Percentiles rank a stretch among this genome's conserved stretches.
Conservation (phyloP, 306 rosid species). For the peach (Prunus persica) region DNA sequence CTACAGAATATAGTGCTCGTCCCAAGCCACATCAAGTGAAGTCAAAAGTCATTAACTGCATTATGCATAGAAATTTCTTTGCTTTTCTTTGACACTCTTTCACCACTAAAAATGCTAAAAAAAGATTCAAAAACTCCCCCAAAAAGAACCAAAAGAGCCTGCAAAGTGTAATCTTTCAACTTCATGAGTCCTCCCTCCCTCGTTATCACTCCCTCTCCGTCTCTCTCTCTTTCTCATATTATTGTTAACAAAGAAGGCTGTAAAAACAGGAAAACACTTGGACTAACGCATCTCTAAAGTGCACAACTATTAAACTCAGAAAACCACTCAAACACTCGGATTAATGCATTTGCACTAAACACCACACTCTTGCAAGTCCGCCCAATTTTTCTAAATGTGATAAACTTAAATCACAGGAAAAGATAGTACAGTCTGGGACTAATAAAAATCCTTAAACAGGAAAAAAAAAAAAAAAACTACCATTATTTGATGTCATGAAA, state of each 20-base stretch:
- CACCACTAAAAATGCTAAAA: background rate
- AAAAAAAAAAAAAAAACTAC: background rate
- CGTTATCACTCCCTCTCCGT: background rate
- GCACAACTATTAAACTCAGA: background rate
- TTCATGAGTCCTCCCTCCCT: background rate
- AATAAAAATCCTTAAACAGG: too few species aligned
- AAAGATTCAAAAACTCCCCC: background rate
- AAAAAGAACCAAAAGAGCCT: background rate
- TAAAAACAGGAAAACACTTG: background rate
- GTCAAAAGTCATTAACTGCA: background rate
- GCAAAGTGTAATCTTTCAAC: background rate
- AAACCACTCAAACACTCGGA: background rate
- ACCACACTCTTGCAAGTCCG: background rate
- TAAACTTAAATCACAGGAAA: background rate
- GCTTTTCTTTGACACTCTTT: background rate
- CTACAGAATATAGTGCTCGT: background rate
- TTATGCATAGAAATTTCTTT: background rate
- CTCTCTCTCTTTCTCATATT: background rate
- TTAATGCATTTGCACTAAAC: background rate
- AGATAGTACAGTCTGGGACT: too few species aligned
- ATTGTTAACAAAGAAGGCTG: background rate
- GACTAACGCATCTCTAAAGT: background rate
- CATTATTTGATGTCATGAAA: too few species aligned
- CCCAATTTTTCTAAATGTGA: background rate
- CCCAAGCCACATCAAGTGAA: background rate